A percentile compares a stretch with the other conserved stretches of the same genome.
These are phyloP conservation scores for Tolypocladium nubicola DNA, from an alignment of 2,329 filamentous ascomycete species.

Conservation along the genomic window DNA sequence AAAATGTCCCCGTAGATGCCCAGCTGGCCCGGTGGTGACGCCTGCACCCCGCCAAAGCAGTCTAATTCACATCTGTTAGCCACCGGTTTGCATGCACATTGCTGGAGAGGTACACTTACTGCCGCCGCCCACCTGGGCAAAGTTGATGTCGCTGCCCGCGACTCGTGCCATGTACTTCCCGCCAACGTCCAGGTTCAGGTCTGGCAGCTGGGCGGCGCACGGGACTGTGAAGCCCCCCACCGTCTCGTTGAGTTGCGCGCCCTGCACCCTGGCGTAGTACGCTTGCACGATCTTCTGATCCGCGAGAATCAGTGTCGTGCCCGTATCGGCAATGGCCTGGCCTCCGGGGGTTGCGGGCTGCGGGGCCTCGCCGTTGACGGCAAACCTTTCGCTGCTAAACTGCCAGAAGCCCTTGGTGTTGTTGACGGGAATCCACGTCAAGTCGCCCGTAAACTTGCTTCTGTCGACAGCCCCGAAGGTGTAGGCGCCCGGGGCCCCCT, in stretches of 20 bases:
- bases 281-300: constrained; percentile 38
- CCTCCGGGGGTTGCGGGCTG: constrained; percentile 25
- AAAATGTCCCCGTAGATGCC: constrained; percentile 55
- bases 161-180: constrained; percentile 45
- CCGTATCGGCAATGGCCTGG: constrained; percentile 45
- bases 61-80: not conserved
- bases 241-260: constrained; percentile 27
- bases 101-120: constrained; percentile 28
- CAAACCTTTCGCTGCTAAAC: constrained; percentile 39
- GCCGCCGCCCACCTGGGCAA: constrained; percentile 35
- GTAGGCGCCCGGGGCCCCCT: constrained; percentile 49
- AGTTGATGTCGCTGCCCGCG: constrained; percentile 42
- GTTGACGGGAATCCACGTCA: constrained; percentile 52
- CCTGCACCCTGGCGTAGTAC: constrained; percentile 37
- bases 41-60: constrained; percentile 58
- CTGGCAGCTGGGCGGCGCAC: constrained; percentile 33
- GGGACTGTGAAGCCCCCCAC: constrained; percentile 36
- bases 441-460: constrained; percentile 47
- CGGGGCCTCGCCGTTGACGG: constrained; percentile 32
- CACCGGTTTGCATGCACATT: constrained; percentile 22
- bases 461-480: constrained; percentile 60
- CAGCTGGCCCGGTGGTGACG: constrained; percentile 36
- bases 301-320: constrained; percentile 53
- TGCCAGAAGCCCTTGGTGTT: constrained; percentile 55
- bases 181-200: constrained; percentile 45